These are phyloP conservation scores for Hapsidospora chrysogenum DNA, from an alignment of 495 filamentous ascomycete genomes.

Conservation along the genomic window DNA sequence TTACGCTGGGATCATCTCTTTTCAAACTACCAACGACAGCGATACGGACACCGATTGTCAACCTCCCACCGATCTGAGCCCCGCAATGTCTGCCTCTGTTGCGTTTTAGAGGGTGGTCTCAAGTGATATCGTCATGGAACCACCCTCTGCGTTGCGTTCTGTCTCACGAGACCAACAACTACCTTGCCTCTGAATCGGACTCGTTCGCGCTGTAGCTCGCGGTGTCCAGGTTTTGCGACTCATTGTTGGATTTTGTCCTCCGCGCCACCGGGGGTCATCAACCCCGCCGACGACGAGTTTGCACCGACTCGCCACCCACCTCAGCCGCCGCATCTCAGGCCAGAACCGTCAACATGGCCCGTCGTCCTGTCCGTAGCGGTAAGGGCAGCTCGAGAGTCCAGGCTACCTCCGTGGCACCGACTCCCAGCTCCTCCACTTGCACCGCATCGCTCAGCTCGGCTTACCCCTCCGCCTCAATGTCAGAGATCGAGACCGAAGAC, in stretches of 20 bases:
- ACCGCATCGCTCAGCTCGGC: slow-evolving; percentile 12
- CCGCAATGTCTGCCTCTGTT: slow-evolving; percentile 25
- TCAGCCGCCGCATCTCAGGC: neutral
- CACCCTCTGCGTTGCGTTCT: slow-evolving; percentile 22
- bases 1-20: too few relatives aligned
- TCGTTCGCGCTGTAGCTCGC: too few relatives aligned
- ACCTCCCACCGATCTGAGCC: slow-evolving; percentile 4
- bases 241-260: too few relatives aligned
- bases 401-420: too few relatives aligned
- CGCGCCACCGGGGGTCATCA: neutral
- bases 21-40: too few relatives aligned
- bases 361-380: too few relatives aligned
- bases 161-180: neutral
- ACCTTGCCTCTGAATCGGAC: too few relatives aligned
- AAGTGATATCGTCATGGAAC: slow-evolving; percentile 30
- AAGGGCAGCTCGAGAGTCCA: too few relatives aligned
- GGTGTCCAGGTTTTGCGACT: too few relatives aligned
- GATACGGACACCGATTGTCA: too few relatives aligned
- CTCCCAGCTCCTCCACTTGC: too few relatives aligned
- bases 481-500: slow-evolving; percentile 12
- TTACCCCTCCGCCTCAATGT: neutral
- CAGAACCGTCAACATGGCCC: neutral
- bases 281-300: neutral
- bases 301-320: neutral
- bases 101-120: slow-evolving; percentile 34